Evolutionary conservation across 2,329 filamentous ascomycete genomes (phyloP).

Genomic region (Cucurbitaria berberidis): DNA sequence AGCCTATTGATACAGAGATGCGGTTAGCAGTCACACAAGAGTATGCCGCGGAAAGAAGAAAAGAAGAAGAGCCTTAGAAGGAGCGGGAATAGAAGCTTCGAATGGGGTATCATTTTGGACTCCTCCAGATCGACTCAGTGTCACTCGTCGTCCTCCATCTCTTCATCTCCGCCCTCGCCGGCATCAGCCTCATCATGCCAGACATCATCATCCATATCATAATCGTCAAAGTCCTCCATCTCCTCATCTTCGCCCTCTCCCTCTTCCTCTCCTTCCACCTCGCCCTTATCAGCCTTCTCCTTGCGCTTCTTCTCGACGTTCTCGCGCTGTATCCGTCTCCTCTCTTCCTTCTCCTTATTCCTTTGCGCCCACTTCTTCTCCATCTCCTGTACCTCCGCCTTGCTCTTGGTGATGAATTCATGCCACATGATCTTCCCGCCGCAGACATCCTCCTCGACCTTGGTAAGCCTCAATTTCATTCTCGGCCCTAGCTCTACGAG

Average conservation of each 20-base stretch:
- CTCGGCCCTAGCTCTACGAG: conserved; percentile 90
- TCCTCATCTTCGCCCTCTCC: conserved; percentile 60
- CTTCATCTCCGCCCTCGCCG: conserved; percentile 55
- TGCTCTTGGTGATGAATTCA: conserved; percentile 86
- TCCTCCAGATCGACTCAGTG: conserved; percentile 1
- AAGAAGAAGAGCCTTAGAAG: neutral
- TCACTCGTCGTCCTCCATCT: conserved; percentile 53
- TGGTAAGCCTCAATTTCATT: conserved; percentile 86
- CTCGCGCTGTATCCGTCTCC: conserved; percentile 82
- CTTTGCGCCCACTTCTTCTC: conserved; percentile 83
- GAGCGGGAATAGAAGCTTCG: conserved; percentile 7
- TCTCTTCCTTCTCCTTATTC: conserved; percentile 78
- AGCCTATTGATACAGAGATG: too few relatives aligned
- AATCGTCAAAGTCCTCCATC: conserved; percentile 57
- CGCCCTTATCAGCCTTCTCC: conserved; percentile 57
- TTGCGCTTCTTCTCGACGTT: conserved; percentile 88
- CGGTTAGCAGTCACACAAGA: neutral
- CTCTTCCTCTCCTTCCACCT: conserved; percentile 50
- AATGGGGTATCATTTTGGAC: conserved; percentile 44
- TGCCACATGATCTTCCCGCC: conserved; percentile 96
- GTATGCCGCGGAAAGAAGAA: neutral
- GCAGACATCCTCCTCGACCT: conserved; percentile 94
- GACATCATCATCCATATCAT: conserved; percentile 58
- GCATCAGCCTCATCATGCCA: conserved; percentile 60
- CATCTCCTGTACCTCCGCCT: conserved; percentile 75